Conservation (phyloP, 441 rosid genomes). For the Biscutella auriculata region DNA sequence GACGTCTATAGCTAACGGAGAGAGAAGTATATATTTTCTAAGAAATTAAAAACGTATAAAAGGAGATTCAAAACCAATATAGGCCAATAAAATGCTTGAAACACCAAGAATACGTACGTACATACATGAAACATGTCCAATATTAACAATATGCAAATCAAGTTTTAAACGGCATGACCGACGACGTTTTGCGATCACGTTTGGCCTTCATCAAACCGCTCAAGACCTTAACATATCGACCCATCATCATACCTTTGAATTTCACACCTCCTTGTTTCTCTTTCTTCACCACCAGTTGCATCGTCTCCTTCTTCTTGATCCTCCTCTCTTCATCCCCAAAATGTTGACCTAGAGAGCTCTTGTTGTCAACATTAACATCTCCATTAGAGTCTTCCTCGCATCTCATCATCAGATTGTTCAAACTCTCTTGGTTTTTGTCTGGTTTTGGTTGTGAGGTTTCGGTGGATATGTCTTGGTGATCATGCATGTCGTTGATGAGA, state of each 20-base stretch:
- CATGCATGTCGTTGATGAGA: slow-evolving; percentile 10
- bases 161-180: slow-evolving; percentile 7
- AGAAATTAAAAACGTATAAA: no score
- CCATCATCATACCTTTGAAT: slow-evolving; percentile 51
- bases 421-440: slow-evolving; percentile 25
- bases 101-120: no score
- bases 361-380: slow-evolving; percentile 14
- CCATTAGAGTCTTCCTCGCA: slow-evolving; percentile 11
- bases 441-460: not conserved
- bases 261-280: slow-evolving; percentile 26
- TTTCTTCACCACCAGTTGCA: slow-evolving; percentile 37
- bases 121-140: no score
- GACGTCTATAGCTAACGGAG: no score
- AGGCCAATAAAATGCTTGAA: no score
- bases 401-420: slow-evolving; percentile 50
- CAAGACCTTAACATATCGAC: slow-evolving; percentile 45
- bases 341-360: slow-evolving; percentile 42
- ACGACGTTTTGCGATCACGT: slow-evolving; percentile 27
- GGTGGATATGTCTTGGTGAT: slow-evolving; percentile 6
- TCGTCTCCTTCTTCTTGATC: slow-evolving; percentile 21
- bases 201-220: slow-evolving; percentile 43
- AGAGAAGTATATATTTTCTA: no score
- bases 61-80: no score
- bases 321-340: slow-evolving; percentile 41
- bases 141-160: slow-evolving; percentile 2